phyloP scores from a whole-genome alignment of 202 grass and related monocot species.

The Musa balbisiana region DNA sequence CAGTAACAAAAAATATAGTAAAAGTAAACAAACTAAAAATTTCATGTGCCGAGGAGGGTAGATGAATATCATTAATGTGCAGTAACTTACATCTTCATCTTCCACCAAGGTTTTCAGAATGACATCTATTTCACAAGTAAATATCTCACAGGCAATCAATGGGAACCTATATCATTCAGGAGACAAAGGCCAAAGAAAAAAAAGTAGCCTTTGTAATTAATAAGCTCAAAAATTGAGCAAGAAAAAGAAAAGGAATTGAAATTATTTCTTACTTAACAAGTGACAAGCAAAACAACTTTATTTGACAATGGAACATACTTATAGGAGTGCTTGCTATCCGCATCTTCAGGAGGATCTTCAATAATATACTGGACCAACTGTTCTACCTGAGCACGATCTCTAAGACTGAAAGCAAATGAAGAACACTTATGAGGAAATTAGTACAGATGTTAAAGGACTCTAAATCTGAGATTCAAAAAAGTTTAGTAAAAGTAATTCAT shows the following conservation, averaged over 20 bases:
- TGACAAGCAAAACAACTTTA: not conserved
- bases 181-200: not conserved
- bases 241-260: not conserved
- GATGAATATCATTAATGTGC: not conserved
- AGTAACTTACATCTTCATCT: conserved; percentile 24
- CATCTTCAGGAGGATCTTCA: conserved; percentile 31
- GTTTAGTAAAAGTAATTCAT: not conserved
- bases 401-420: conserved; percentile 24
- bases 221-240: not conserved
- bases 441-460: not conserved
- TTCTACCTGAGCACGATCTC: conserved; percentile 27
- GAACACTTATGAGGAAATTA: not conserved
- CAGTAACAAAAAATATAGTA: conserved; percentile 3
- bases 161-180: conserved; percentile 24
- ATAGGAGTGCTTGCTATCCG: conserved; percentile 14
- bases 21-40: not conserved
- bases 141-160: conserved; percentile 29
- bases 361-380: conserved; percentile 24
- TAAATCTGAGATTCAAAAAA: not conserved
- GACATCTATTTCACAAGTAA: conserved; percentile 33
- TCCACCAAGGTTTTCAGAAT: conserved; percentile 30
- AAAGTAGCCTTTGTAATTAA: not conserved
- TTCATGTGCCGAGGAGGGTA: not conserved
- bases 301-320: conserved; percentile 12
- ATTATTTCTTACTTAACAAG: not conserved